Base-by-base conservation (phyloP, 164 flowering plant species). In the Vitis amurensis region DNA sequence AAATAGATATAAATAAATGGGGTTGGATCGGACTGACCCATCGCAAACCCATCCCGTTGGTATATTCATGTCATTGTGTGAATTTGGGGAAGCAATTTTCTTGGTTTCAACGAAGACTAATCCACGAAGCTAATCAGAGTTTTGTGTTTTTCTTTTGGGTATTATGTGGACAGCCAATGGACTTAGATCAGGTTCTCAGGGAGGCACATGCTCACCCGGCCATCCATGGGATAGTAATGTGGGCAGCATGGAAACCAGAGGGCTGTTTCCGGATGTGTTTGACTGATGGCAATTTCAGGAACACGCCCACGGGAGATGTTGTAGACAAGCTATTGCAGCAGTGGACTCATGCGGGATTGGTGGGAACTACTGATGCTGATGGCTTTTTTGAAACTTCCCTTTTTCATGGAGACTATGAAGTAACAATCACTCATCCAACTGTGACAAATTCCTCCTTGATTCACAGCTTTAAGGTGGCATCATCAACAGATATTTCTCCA, bases 231-330 rank as follows among this genome's bases (percentile, higher is more conserved):
- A 90, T 95, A 4, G 70, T 93, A 3, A 2, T 91, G 15, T 93
- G 95, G 97, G 64, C 87, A 8, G 86, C 85, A 1, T 77, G 84
- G 86, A 23, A 14, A 0, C 82, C 90, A 6, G 4, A 59, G 0
- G 93, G 89, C 3, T 87, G 94, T 64, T 78, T 75, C 64, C 49
- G 68, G 48, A 87, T 92, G 97, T 89, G 91, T 58, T 74, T 94
- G 58, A 91, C 97, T 0, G 97, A 92, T 56, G 76, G 81, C 74
- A 84, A 88, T 61, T 90, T 91, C 83, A 79, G 57, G 50, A 94
- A 94, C 70, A 68, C 83, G 59, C 78, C 90, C 0, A 77, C 92
- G 0, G 97, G 98, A 0, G 72, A 88, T 64, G 90, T 88, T 5
- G 94, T 92, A 0, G 98, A 91, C 82, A 81, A 81, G 84, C 67